A percentile compares a stretch with the other conserved stretches of the same genome.
Evolutionary conservation across 163 green algal species (phyloP).

Genomic region (Chlorella variabilis): DNA sequence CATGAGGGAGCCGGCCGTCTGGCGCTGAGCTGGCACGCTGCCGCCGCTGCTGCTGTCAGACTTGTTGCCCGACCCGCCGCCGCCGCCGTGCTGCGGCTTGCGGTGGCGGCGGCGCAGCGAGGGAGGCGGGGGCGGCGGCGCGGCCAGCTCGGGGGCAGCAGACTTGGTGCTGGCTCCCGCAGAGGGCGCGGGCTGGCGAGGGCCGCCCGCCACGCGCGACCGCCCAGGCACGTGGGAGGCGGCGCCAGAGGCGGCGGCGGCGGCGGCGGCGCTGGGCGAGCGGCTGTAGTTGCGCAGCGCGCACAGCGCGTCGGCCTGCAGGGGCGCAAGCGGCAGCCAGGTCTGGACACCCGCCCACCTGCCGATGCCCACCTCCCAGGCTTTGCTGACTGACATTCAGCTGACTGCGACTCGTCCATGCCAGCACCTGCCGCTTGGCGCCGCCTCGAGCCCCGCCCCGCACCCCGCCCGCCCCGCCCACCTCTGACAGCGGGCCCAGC

Average conservation of each 20-base stretch:
- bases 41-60: constrained; percentile 19
- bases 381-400: too few species aligned
- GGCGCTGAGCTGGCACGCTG: constrained; percentile 9
- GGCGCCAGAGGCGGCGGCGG: background rate
- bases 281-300: constrained; percentile 37
- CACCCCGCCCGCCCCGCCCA: too few species aligned
- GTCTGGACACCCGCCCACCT: too few species aligned
- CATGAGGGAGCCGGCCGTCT: constrained; percentile 24
- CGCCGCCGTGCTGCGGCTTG: constrained; percentile 20
- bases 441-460: too few species aligned
- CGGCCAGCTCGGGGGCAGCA: background rate
- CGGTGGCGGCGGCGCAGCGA: constrained; percentile 12
- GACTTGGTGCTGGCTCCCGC: background rate
- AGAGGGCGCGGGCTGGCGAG: background rate
- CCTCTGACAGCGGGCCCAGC: constrained; percentile 24
- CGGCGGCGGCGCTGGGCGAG: constrained; percentile 1
- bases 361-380: too few species aligned
- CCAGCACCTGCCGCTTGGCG: too few species aligned
- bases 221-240: background rate
- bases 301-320: constrained; percentile 23
- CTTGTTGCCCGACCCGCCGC: background rate
- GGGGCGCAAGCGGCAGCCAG: background rate
- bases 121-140: background rate
- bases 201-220: background rate
- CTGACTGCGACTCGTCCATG: too few species aligned